Evolutionary conservation across 2,329 filamentous ascomycete genomes (phyloP), one percentile per base, ranked within the genome.

Genomic region (Lachnellula hyalina): DNA sequence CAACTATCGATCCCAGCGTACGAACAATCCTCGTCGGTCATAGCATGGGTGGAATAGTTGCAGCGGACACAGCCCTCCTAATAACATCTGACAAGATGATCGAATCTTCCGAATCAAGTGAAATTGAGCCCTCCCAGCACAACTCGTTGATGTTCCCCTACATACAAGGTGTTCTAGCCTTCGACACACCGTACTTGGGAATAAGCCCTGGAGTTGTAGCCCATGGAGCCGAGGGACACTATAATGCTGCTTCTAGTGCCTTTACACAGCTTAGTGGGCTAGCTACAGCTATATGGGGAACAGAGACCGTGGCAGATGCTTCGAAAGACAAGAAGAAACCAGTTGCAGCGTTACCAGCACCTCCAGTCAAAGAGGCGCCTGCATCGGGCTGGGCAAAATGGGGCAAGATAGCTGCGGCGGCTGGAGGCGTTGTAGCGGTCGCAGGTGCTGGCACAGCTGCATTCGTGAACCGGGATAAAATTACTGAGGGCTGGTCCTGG

Each of bases 11-110:
- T 58, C 90, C 91, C 5, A 90, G 87, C 0, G 90, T 96, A 19
- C 86, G 85, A 66, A 87, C 88, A 28, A 80, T 96, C 47, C 80
- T 96, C 15, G 76, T 95, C 54, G 92, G 92, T 23, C 92, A 96
- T 71, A 92, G 87, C 8, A 96, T 88, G 89, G 89, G 89, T 63
- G 94, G 94, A 64, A 96, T 97, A 65, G 91, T 97, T 47, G 93
- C 90, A 11, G 93, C 91, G 35, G 94, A 97, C 69, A 87, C 90
- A 14, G 78, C 93, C 59, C 82, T 96, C 63, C 80, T 85, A 41
- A 80, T 97, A 50, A 66, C 66, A 12, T 61, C 59, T 11, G 67
- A 69, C 40, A 52, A 55, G 42, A 52, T 59, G 2, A 63, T 69
- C 44, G 59, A 65, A 49, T 45, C 58, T 54, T 52, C 60, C 19